Percentiles rank a stretch among this genome's conserved stretches.
Conservation (phyloP, 2,329 filamentous ascomycete species). For the Pezicula carpinea region DNA sequence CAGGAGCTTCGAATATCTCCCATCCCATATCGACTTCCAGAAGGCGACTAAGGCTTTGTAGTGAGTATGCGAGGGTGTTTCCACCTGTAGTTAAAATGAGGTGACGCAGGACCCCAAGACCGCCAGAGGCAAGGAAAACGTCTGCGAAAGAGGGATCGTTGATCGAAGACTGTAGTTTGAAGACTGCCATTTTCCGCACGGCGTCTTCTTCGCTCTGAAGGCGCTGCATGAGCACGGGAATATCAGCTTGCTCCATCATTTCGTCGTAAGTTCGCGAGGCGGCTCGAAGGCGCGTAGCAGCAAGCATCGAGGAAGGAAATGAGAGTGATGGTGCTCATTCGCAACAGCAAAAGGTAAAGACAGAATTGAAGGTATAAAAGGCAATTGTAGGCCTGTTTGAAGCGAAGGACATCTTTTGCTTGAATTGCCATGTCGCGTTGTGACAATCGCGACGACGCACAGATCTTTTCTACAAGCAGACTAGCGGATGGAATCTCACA, state of each 20-base stretch:
- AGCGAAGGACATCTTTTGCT: too few relatives aligned
- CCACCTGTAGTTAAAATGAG: slow-evolving; percentile 81
- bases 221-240: slow-evolving; percentile 59
- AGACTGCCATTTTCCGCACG: slow-evolving; percentile 95
- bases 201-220: slow-evolving; percentile 75
- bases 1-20: slow-evolving; percentile 71
- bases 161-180: slow-evolving; percentile 93
- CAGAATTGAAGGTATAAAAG: too few relatives aligned
- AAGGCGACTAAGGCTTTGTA: slow-evolving; percentile 81
- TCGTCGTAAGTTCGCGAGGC: background rate
- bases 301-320: too few relatives aligned
- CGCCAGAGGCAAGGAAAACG: slow-evolving; percentile 87
- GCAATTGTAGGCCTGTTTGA: too few relatives aligned
- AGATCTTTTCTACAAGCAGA: too few relatives aligned
- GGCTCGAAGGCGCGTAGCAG: too few relatives aligned
- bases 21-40: slow-evolving; percentile 97
- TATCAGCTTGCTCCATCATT: slow-evolving; percentile 62
- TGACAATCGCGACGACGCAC: too few relatives aligned
- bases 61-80: slow-evolving; percentile 91
- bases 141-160: slow-evolving; percentile 96
- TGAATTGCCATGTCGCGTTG: too few relatives aligned
- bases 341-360: too few relatives aligned
- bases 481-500: too few relatives aligned
- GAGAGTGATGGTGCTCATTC: too few relatives aligned
- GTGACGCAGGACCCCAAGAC: slow-evolving; percentile 73